Conservation (phyloP, 2,329 filamentous ascomycete genomes). For the Calonectria hongkongensis region DNA sequence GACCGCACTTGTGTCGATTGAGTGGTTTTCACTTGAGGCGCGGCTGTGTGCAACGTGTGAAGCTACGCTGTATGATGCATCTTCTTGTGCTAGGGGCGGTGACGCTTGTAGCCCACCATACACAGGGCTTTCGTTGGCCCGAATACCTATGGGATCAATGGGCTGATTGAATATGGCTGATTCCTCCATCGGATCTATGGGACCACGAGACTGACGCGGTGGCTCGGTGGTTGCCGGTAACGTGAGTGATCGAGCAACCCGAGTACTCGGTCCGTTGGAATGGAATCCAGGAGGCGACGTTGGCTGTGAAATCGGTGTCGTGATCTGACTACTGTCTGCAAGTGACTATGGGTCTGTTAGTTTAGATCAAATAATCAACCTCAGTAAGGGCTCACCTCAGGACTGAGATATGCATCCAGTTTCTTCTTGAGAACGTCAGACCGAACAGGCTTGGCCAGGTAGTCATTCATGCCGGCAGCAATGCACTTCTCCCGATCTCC, state of each 20-base stretch:
- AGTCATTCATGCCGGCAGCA: conserved; percentile 98
- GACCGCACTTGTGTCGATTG: conserved; percentile 55
- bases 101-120: conserved; percentile 47
- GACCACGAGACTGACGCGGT: conserved; percentile 27
- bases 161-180: conserved; percentile 59
- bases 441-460: conserved; percentile 95
- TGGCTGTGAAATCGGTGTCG: conserved; percentile 38
- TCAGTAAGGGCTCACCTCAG: conserved; percentile 53
- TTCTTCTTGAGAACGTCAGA: conserved; percentile 91
- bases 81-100: conserved; percentile 50
- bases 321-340: conserved; percentile 35
- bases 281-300: conserved; percentile 23
- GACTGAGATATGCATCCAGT: conserved; percentile 75
- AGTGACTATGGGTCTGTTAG: conserved; percentile 43
- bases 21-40: conserved; percentile 59
- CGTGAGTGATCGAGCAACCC: conserved; percentile 31
- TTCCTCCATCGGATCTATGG: conserved; percentile 57
- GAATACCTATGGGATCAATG: conserved; percentile 52
- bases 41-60: conserved; percentile 53
- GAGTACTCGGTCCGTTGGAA: conserved; percentile 37
- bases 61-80: conserved; percentile 47
- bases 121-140: conserved; percentile 54
- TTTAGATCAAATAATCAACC: background rate
- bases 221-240: conserved; percentile 17
- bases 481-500: conserved; percentile 96